These are phyloP conservation scores for Closterium sp. DNA, from an alignment of 139 green algal genomes.

Conservation along the genomic window DNA sequence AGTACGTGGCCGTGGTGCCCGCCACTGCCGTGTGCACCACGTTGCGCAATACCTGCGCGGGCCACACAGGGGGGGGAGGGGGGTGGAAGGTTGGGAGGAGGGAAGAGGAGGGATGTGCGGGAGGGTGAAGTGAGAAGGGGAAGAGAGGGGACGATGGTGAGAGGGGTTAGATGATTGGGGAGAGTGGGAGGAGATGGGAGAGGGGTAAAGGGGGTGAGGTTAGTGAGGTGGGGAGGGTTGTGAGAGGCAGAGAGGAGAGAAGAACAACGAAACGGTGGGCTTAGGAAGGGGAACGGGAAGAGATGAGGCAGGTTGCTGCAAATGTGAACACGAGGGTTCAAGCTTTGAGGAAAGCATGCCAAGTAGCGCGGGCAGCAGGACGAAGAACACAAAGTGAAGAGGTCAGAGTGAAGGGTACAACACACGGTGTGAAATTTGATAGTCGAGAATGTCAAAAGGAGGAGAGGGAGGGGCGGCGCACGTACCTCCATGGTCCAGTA, in stretches of 20 bases:
- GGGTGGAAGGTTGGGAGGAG: neutral
- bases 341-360: neutral
- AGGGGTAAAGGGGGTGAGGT: neutral
- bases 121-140: neutral
- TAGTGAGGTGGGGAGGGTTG: neutral
- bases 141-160: neutral
- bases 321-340: neutral
- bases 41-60: constrained; percentile 29
- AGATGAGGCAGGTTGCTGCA: neutral
- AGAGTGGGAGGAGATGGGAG: neutral
- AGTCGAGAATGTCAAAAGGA: too few relatives aligned
- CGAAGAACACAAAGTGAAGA: neutral
- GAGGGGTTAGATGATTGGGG: neutral
- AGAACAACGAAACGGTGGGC: neutral
- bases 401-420: neutral
- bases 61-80: neutral
- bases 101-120: neutral
- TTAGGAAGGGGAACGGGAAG: neutral
- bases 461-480: too few relatives aligned
- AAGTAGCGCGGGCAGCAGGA: neutral
- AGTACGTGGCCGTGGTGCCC: constrained; percentile 42
- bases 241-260: neutral
- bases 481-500: constrained; percentile 8
- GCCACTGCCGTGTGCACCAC: constrained; percentile 31
- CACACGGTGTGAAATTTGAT: too few relatives aligned